phyloP scores from a whole-genome alignment of 208 protist species.

The Trypanosoma platydactyli region DNA sequence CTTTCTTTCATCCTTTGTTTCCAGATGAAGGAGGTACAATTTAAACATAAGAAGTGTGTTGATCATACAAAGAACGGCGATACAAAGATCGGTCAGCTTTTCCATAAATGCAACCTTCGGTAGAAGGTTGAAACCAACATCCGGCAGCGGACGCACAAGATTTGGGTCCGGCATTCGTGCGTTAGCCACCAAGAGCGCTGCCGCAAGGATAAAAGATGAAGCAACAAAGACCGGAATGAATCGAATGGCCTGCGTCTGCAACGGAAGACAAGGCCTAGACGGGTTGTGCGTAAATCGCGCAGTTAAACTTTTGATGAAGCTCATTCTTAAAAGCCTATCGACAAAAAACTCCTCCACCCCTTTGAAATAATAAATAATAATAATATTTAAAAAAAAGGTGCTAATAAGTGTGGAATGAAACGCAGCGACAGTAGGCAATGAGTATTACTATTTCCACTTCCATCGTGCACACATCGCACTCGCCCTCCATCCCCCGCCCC shows the following conservation, averaged over 20 bases:
- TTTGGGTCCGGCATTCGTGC: conserved; percentile 77
- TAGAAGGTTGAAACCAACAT: conserved; percentile 70
- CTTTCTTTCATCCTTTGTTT: conserved; percentile 16
- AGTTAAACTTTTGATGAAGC: neutral
- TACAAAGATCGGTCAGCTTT: conserved; percentile 52
- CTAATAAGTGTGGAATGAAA: no score
- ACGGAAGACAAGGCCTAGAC: conserved; percentile 45
- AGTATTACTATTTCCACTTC: no score
- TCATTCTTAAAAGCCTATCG: neutral
- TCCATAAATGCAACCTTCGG: conserved; percentile 49
- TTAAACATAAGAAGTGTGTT: conserved; percentile 52
- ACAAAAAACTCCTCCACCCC: conserved; percentile 18
- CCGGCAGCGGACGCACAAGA: conserved; percentile 58
- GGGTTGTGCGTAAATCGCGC: neutral
- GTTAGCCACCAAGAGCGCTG: conserved; percentile 66
- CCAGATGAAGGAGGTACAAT: conserved; percentile 63
- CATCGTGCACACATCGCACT: no score
- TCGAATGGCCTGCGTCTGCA: conserved; percentile 64
- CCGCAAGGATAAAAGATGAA: conserved; percentile 52
- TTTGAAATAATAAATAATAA: no score
- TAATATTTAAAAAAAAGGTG: conserved; percentile 10
- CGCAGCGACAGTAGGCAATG: no score
- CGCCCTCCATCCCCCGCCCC: no score
- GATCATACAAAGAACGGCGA: conserved; percentile 50
- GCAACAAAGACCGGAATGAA: conserved; percentile 63